Conservation (phyloP, 371 early-diverging fungal species). For the Apophysomyces trapeziformis region DNA sequence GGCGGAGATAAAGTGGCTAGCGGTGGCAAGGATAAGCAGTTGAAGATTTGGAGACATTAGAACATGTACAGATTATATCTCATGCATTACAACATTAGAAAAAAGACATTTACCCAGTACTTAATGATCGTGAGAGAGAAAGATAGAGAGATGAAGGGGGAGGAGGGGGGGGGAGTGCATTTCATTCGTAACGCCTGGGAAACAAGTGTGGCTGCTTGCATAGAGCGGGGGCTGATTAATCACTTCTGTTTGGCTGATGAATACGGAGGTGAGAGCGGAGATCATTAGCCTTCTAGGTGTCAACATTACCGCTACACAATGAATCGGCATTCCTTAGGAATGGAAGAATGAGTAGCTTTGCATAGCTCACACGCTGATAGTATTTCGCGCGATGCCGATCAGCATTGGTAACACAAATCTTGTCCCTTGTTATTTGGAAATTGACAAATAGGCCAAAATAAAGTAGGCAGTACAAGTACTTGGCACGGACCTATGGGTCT, state of each 20-base stretch:
- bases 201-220: not conserved
- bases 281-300: not conserved
- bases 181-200: too few species aligned
- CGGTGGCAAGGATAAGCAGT: conserved; percentile 91
- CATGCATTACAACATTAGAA: conserved; percentile 8
- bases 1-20: conserved; percentile 89
- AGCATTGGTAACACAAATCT: not conserved
- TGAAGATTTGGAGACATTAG: conserved; percentile 78
- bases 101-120: not conserved
- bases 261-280: conserved; percentile 2
- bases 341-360: not conserved
- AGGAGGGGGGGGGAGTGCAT: too few species aligned
- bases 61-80: conserved; percentile 11
- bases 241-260: not conserved
- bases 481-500: conserved; percentile 7
- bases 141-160: not conserved
- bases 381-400: conserved; percentile 9
- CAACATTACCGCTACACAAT: not conserved
- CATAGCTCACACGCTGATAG: not conserved
- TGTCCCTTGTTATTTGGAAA: too few species aligned
- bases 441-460: too few species aligned
- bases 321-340: conserved; percentile 3
- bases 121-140: conserved; percentile 9
- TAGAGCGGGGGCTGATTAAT: not conserved
- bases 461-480: not conserved